Conservation (phyloP, 2,329 filamentous ascomycete genomes). For the Epichloe baconii region DNA sequence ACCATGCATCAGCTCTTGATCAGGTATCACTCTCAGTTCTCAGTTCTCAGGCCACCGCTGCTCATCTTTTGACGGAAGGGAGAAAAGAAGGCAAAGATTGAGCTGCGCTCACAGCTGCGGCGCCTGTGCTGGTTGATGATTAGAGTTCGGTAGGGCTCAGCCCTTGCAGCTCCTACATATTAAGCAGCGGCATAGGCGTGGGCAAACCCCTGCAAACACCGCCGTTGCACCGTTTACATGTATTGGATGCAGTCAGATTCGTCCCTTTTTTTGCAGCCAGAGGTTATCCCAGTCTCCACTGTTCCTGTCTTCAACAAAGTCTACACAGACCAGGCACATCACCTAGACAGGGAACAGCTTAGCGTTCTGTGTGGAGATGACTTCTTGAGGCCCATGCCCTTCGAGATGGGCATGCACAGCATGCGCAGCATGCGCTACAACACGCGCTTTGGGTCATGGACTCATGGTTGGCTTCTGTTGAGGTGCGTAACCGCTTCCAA, state of each 20-base stretch:
- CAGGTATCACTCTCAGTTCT: background rate
- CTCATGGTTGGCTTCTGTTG: background rate
- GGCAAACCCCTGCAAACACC: background rate
- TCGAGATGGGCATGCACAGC: background rate
- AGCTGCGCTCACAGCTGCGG: too few species aligned
- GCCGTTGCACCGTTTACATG: too few species aligned
- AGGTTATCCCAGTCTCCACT: background rate
- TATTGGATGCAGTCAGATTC: background rate
- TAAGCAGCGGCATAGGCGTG: background rate
- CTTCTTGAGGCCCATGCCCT: background rate
- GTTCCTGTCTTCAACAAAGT: background rate
- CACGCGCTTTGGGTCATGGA: constrained; percentile 2
- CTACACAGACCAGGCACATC: background rate
- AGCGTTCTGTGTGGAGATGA: constrained; percentile 1
- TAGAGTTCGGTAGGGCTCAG: background rate
- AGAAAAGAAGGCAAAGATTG: too few species aligned
- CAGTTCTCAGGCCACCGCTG: too few species aligned
- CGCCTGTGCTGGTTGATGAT: background rate
- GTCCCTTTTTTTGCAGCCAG: background rate
- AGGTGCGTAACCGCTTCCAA: background rate
- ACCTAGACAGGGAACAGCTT: background rate
- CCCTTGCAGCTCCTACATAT: background rate
- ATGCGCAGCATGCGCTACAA: constrained; percentile 3
- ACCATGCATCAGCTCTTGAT: background rate
- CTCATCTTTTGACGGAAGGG: background rate